A percentile compares a stretch with the other conserved stretches of the same genome.
These are phyloP conservation scores for Vararia minispora DNA, from an alignment of 768 basidiomycete genomes.

Conservation along the genomic window DNA sequence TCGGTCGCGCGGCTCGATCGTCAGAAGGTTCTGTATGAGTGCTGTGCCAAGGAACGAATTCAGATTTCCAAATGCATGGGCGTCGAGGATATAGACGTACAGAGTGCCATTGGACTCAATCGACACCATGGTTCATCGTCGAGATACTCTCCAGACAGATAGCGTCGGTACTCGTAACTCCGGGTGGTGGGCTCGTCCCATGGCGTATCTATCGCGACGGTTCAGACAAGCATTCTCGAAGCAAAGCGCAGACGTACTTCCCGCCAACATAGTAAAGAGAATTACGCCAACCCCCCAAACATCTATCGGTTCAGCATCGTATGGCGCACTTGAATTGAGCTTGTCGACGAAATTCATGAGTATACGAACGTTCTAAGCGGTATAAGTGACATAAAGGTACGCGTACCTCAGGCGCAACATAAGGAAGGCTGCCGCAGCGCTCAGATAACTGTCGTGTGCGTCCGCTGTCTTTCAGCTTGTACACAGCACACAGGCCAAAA, in stretches of 20 bases:
- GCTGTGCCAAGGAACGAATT: slow-evolving; percentile 35
- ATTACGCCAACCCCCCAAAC: slow-evolving; percentile 96
- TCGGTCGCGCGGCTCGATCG: slow-evolving; percentile 55
- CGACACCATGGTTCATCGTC: slow-evolving; percentile 70
- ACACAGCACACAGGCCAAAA: slow-evolving; percentile 90
- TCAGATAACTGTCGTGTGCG: slow-evolving; percentile 69
- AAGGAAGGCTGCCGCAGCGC: slow-evolving; percentile 85
- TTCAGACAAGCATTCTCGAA: not conserved
- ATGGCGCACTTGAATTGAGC: slow-evolving; percentile 58
- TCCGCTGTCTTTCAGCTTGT: slow-evolving; percentile 70
- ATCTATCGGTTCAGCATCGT: slow-evolving; percentile 88
- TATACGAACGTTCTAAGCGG: not conserved
- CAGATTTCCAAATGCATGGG: not conserved
- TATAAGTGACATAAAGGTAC: not conserved
- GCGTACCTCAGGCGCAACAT: slow-evolving; percentile 86
- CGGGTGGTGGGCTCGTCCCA: slow-evolving; percentile 87
- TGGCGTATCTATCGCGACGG: slow-evolving; percentile 65
- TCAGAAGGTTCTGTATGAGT: slow-evolving; percentile 64
- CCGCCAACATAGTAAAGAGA: slow-evolving; percentile 79
- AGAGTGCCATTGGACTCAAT: slow-evolving; percentile 41
- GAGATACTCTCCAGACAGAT: slow-evolving; percentile 63
- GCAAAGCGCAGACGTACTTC: slow-evolving; percentile 48
- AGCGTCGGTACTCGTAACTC: slow-evolving; percentile 76
- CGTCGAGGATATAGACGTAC: slow-evolving; percentile 34
- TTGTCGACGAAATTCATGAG: slow-evolving; percentile 20